Conservation (phyloP, 495 filamentous ascomycete genomes). For the Aspergillus campestris region DNA sequence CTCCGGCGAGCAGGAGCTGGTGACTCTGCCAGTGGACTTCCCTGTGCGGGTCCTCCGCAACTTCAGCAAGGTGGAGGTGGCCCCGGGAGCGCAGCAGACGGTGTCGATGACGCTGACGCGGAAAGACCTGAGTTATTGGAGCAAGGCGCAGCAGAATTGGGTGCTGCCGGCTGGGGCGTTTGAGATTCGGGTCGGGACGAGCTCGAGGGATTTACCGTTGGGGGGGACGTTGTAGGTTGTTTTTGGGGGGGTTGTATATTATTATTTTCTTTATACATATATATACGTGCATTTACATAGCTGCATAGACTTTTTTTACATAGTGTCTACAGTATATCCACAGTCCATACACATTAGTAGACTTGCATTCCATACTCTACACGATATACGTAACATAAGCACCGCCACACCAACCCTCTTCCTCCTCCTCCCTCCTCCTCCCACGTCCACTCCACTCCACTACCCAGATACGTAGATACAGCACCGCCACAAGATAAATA, state of each 20-base stretch:
- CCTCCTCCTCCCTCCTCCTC: too few relatives aligned
- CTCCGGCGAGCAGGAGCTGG: conserved; percentile 2
- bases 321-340: too few relatives aligned
- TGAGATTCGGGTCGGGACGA: conserved; percentile 49
- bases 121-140: conserved; percentile 83
- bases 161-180: conserved; percentile 58
- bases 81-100: conserved; percentile 44
- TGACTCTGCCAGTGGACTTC: conserved; percentile 55
- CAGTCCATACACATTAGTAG: too few relatives aligned
- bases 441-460: too few relatives aligned
- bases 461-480: too few relatives aligned
- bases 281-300: not conserved
- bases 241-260: too few relatives aligned
- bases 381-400: too few relatives aligned
- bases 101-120: conserved; percentile 69
- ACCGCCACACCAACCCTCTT: too few relatives aligned
- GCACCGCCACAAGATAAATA: too few relatives aligned
- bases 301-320: not conserved
- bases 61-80: conserved; percentile 66
- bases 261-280: not conserved
- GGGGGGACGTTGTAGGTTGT: conserved; percentile 30
- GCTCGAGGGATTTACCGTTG: conserved; percentile 47
- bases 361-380: too few relatives aligned
- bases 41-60: conserved; percentile 64
- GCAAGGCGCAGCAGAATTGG: conserved; percentile 73